Conservation (phyloP, 2,329 filamentous ascomycete genomes). For the Neophaeococcomyces aloes region DNA sequence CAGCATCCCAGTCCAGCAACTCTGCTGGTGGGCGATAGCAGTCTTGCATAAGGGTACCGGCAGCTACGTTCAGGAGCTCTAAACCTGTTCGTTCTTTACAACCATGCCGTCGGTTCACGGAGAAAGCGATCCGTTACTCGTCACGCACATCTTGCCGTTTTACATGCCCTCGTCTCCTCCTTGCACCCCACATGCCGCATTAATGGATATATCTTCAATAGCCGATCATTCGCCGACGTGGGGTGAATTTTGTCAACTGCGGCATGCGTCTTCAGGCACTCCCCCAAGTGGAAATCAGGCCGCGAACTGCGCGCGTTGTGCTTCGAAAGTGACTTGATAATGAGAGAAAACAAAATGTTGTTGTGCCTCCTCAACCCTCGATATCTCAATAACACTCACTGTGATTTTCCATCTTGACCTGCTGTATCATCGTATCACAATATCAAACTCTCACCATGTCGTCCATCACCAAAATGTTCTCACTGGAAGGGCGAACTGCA, state of each 20-base stretch:
- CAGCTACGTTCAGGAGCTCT: background rate
- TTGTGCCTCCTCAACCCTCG: too few species aligned
- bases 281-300: constrained; percentile 4
- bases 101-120: background rate
- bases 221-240: constrained; percentile 5
- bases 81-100: background rate
- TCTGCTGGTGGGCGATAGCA: too few species aligned
- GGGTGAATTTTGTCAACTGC: background rate
- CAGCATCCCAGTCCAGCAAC: too few species aligned
- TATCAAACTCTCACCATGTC: background rate
- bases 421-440: background rate
- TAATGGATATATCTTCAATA: background rate
- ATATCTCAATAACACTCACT: background rate
- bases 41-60: background rate
- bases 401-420: background rate
- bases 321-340: too few species aligned
- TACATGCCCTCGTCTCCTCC: background rate
- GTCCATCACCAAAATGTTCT: constrained; percentile 16
- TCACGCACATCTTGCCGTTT: constrained; percentile 3
- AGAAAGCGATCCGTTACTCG: background rate
- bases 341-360: background rate
- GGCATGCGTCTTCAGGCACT: too few species aligned
- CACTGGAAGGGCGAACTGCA: constrained; percentile 32
- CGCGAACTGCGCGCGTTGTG: constrained; percentile 1
- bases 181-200: background rate